Percentiles rank a stretch among this genome's conserved stretches.
Conservation (phyloP, 2,329 filamentous ascomycete species). For the Fusarium floridanum region DNA sequence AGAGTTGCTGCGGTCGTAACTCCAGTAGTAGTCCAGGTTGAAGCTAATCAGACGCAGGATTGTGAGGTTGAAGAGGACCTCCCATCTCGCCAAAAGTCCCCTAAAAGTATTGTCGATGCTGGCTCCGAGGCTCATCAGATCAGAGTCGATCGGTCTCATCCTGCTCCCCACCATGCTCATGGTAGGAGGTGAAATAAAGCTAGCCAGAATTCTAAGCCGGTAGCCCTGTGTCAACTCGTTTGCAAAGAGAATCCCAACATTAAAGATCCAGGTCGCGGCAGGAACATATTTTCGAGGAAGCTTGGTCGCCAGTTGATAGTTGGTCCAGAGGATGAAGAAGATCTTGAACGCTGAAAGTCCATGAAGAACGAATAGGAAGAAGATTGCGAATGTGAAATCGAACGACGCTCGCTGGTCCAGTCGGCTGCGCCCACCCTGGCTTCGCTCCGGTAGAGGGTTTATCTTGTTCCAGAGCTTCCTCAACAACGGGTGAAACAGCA, state of each 20-base stretch:
- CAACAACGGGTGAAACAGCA: constrained; percentile 83
- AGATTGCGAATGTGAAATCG: constrained; percentile 82
- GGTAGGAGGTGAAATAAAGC: constrained; percentile 58
- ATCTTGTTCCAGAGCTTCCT: constrained; percentile 77
- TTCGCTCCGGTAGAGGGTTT: constrained; percentile 52
- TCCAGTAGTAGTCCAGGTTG: constrained; percentile 98
- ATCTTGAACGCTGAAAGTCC: constrained; percentile 90
- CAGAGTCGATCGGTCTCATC: constrained; percentile 50
- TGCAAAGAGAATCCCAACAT: constrained; percentile 85
- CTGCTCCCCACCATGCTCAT: constrained; percentile 47
- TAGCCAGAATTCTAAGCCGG: constrained; percentile 73
- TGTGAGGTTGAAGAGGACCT: constrained; percentile 97
- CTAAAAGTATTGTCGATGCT: constrained; percentile 80
- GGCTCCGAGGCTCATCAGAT: constrained; percentile 71
- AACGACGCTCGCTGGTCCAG: constrained; percentile 81
- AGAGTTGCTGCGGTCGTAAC: constrained; percentile 71
- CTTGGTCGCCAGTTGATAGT: constrained; percentile 82
- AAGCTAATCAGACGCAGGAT: constrained; percentile 94
- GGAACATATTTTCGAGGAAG: constrained; percentile 81
- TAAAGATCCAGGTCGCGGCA: constrained; percentile 87
- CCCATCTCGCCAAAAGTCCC: constrained; percentile 91
- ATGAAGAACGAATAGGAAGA: constrained; percentile 85
- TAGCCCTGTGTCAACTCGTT: constrained; percentile 91
- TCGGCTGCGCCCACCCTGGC: constrained; percentile 65
- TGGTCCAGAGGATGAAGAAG: constrained; percentile 81